phyloP scores from a whole-genome alignment of 805 yeast species.

The Tetrapisispora phaffii region DNA sequence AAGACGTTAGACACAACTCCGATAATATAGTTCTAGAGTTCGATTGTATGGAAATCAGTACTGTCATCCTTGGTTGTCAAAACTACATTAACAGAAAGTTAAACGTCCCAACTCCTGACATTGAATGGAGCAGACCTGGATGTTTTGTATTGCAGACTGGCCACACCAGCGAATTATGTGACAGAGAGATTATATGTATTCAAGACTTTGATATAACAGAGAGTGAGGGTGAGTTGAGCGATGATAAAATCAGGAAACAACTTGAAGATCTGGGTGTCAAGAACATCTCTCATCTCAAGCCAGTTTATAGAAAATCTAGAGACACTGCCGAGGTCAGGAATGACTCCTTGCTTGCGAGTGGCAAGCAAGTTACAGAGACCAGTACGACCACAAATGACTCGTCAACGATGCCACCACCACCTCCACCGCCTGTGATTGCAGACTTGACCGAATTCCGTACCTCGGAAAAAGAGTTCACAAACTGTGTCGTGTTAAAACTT shows the following conservation, averaged over 20 bases:
- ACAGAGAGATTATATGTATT: constrained; percentile 14
- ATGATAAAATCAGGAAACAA: constrained; percentile 4
- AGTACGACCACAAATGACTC: not conserved
- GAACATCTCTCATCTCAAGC: constrained; percentile 5
- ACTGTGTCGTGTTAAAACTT: constrained; percentile 19
- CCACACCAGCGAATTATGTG: constrained; percentile 14
- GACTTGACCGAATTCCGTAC: not conserved
- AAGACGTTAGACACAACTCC: not conserved
- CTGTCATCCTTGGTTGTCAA: constrained; percentile 17
- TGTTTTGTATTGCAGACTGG: constrained; percentile 18
- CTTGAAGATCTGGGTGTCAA: constrained; percentile 3
- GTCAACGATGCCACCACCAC: not conserved
- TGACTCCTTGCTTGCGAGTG: not conserved
- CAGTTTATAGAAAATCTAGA: constrained; percentile 4
- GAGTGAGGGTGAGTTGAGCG: constrained; percentile 2
- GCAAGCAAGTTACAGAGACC: too few species aligned
- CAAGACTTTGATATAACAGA: not conserved
- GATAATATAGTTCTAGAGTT: constrained; percentile 11
- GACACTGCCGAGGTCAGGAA: not conserved
- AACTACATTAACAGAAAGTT: constrained; percentile 15
- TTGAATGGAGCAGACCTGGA: constrained; percentile 22
- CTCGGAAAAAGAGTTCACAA: constrained; percentile 9
- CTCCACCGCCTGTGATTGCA: not conserved
- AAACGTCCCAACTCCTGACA: constrained; percentile 1
- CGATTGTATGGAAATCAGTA: constrained; percentile 11